A percentile compares a stretch with the other conserved stretches of the same genome.
Conservation (phyloP, 2,329 filamentous ascomycete species). For the Pseudocercospora fuligena region DNA sequence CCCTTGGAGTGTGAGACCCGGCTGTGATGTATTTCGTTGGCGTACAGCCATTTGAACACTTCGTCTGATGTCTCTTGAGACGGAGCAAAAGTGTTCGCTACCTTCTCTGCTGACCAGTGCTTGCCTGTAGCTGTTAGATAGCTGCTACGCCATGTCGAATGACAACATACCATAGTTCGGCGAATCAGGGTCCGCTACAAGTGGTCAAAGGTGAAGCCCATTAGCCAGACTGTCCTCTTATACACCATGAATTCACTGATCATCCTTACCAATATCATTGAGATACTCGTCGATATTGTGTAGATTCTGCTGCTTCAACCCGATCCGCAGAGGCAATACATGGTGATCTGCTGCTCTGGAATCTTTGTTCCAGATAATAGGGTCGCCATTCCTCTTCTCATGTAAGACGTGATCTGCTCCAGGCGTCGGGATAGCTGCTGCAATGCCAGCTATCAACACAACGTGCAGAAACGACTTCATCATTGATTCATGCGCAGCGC, state of each 20-base stretch:
- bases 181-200: constrained; percentile 33
- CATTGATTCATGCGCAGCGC: background rate
- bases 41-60: constrained; percentile 35
- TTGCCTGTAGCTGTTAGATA: constrained; percentile 32
- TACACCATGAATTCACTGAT: background rate
- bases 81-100: constrained; percentile 48
- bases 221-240: background rate
- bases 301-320: constrained; percentile 34
- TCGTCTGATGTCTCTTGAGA: constrained; percentile 29
- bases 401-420: constrained; percentile 34
- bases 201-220: background rate
- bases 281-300: constrained; percentile 32
- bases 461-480: background rate
- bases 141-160: background rate
- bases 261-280: constrained; percentile 28
- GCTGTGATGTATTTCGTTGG: constrained; percentile 29
- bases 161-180: constrained; percentile 27
- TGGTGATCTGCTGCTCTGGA: constrained; percentile 26
- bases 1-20: constrained; percentile 26
- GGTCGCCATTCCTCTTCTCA: constrained; percentile 35
- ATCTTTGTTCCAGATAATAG: constrained; percentile 31
- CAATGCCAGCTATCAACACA: background rate
- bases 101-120: constrained; percentile 49
- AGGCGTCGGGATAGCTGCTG: background rate
- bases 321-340: constrained; percentile 37